Base-by-base conservation (phyloP, 2,329 filamentous ascomycete species). In the Curvularia hawaiiensis region DNA sequence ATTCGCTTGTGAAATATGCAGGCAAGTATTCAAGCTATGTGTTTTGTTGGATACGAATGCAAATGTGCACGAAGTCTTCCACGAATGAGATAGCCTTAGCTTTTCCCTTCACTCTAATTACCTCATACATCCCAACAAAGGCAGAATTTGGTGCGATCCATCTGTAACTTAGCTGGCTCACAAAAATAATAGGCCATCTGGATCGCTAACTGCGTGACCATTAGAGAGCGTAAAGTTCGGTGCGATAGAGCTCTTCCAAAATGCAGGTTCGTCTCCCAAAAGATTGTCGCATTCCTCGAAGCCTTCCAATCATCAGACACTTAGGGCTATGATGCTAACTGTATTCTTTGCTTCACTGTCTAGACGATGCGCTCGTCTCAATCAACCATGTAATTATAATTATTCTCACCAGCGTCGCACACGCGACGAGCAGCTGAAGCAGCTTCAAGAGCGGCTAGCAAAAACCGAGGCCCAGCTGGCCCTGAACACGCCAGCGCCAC, bases 361-460 rank as follows among this genome's bases (percentile, higher is more conserved):
- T 3, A 47, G 45, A 12, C 4, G 49, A 6, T 43, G 49, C 26
- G 18, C 30, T 31, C 38, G 49, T 51, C 49, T 51, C 12, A 43
- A 33, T 18, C 49, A 43, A 43, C 38, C 26, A 2, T 51, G 38
- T 26, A 30, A 18, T 1, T 51, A 35, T n/a, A 47, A 51, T 18
- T 38, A 33, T 18, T 9, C 30, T 2, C 40, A 44, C 28, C 28
- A 31, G 14, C 28, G 26, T 45, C 50, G 50, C 28, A 45, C 40
- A 52, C 50, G 50, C 20, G 28, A 52, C 16, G 50, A 45, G 3
- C 50, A 52, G 16, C 40, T 52, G 14, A 44, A 35, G 6, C 50
- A 52, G 10, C 40, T 52, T 9, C 40, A 45, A 20, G 50, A 52
- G 40, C 50, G 50, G 18, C 11, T 52, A 10, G 50, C 39, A 10